These are phyloP conservation scores for Wickerhamiella lipophila DNA, from an alignment of 805 yeast genomes.

Conservation along the genomic window DNA sequence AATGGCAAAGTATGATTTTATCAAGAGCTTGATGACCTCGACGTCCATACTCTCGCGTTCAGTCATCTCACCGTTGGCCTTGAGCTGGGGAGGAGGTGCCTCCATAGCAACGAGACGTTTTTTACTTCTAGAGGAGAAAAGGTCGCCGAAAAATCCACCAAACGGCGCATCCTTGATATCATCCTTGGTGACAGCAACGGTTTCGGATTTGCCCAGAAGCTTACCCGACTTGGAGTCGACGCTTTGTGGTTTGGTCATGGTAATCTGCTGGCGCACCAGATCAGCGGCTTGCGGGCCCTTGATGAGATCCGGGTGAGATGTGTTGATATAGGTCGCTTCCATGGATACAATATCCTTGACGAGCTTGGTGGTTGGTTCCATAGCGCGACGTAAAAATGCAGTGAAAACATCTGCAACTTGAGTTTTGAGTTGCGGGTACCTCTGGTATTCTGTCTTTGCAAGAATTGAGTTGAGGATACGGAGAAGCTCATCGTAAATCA, in stretches of 20 bases:
- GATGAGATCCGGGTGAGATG: constrained; percentile 92
- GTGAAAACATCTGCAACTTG: constrained; percentile 70
- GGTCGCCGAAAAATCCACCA: constrained; percentile 88
- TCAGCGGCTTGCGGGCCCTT: constrained; percentile 93
- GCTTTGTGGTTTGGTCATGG: constrained; percentile 56
- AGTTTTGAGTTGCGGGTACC: constrained; percentile 89
- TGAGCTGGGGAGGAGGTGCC: constrained; percentile 87
- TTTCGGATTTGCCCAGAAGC: constrained; percentile 37
- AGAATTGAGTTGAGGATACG: constrained; percentile 80
- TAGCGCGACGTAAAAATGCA: constrained; percentile 64
- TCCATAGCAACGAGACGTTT: constrained; percentile 90
- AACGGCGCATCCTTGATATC: constrained; percentile 36
- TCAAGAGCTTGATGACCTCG: constrained; percentile 85
- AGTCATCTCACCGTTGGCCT: constrained; percentile 83
- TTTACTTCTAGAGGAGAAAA: constrained; percentile 83
- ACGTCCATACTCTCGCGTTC: constrained; percentile 94
- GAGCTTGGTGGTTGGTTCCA: constrained; percentile 75
- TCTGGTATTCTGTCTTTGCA: constrained; percentile 62
- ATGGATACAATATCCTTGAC: constrained; percentile 71
- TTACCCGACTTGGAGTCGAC: constrained; percentile 91
- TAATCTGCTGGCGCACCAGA: constrained; percentile 75
- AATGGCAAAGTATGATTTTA: constrained; percentile 78
- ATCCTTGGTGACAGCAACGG: constrained; percentile 21
- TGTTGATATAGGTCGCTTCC: constrained; percentile 88
- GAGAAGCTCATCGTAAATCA: constrained; percentile 88